A percentile compares a stretch with the other conserved stretches of the same genome.
Evolutionary conservation across 1,139 yeast species (phyloP).

Genomic region (Sugiyamaella sp.): DNA sequence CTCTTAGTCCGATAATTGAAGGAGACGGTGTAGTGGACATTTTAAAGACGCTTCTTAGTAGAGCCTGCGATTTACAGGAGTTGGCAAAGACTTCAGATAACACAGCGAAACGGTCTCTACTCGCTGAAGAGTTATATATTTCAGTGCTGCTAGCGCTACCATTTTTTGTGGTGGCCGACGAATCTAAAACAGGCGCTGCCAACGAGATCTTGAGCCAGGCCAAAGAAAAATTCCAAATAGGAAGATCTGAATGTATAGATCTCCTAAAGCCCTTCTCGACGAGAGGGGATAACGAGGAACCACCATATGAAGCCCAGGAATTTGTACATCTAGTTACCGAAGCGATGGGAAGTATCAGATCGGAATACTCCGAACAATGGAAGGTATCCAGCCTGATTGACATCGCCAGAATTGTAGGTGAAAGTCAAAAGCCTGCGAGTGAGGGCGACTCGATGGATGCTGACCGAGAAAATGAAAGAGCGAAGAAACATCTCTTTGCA

Average conservation of each 20-base stretch:
- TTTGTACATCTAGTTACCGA: slow-evolving; percentile 57
- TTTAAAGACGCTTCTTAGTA: slow-evolving; percentile 56
- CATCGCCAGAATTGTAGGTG: slow-evolving; percentile 26
- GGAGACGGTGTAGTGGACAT: slow-evolving; percentile 55
- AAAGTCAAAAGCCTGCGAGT: background rate
- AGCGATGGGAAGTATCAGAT: slow-evolving; percentile 42
- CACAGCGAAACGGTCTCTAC: slow-evolving; percentile 37
- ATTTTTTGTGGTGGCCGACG: slow-evolving; percentile 47
- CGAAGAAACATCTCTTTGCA: slow-evolving; percentile 48
- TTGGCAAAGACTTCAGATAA: background rate
- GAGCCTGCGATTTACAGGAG: slow-evolving; percentile 61
- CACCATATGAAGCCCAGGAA: slow-evolving; percentile 59
- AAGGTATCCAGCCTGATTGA: slow-evolving; percentile 27
- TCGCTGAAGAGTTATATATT: slow-evolving; percentile 71
- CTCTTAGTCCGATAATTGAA: slow-evolving; percentile 62
- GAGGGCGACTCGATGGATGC: slow-evolving; percentile 1
- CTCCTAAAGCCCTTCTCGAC: slow-evolving; percentile 49
- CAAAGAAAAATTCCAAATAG: slow-evolving; percentile 27
- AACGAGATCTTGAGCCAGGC: slow-evolving; percentile 27
- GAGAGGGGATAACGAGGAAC: too few relatives aligned
- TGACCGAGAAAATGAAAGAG: slow-evolving; percentile 10
- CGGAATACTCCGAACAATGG: slow-evolving; percentile 30
- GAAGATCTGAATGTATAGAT: slow-evolving; percentile 25
- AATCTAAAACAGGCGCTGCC: slow-evolving; percentile 5
- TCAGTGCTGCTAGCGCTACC: slow-evolving; percentile 71